phyloP scores from a whole-genome alignment of 192 early-diverging fungal species.

The Tieghemiomyces parasiticus region DNA sequence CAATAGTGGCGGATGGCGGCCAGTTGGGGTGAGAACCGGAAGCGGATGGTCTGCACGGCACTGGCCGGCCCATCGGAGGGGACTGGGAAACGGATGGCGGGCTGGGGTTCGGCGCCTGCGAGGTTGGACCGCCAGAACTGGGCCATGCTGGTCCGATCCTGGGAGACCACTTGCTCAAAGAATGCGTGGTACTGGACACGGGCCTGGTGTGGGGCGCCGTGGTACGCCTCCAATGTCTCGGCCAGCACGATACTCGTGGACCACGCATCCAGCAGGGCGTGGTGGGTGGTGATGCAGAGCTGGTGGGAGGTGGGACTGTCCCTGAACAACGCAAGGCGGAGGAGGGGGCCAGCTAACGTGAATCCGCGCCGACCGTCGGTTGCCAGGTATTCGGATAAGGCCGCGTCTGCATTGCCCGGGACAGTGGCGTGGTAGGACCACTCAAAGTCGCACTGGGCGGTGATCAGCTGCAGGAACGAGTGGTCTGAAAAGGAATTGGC shows the following conservation, averaged over 20 bases:
- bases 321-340: not conserved
- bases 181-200: not conserved
- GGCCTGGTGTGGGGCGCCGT: not conserved
- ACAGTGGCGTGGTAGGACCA: not conserved
- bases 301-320: not conserved
- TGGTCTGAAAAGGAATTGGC: too few species aligned
- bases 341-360: not conserved
- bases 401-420: not conserved
- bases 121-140: not conserved
- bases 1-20: not conserved
- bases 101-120: not conserved
- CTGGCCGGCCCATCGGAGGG: too few species aligned
- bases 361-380: not conserved
- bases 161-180: not conserved
- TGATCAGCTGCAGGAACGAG: not conserved
- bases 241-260: not conserved
- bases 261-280: not conserved
- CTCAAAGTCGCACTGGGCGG: not conserved
- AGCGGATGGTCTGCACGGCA: not conserved
- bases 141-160: not conserved
- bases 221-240: not conserved
- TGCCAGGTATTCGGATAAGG: not conserved
- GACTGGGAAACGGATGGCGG: not conserved
- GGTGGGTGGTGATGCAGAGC: not conserved
- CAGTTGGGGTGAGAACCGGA: not conserved